These are phyloP conservation scores for Penicillium psychrofluorescens DNA, from an alignment of 495 filamentous ascomycete species.

Conservation along the genomic window DNA sequence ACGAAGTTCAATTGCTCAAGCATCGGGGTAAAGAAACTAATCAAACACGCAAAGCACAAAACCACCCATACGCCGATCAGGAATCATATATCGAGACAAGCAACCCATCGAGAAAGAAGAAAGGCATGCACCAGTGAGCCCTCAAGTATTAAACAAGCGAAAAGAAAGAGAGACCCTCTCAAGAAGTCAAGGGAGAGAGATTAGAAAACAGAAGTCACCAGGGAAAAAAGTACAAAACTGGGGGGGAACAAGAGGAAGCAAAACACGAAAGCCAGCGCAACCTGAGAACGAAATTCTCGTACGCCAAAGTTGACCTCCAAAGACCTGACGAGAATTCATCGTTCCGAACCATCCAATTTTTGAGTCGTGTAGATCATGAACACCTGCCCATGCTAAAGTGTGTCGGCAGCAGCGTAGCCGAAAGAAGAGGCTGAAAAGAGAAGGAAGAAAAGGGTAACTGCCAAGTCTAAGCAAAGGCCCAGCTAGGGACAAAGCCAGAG, in stretches of 20 bases:
- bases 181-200: constrained; percentile 4
- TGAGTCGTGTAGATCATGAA: constrained; percentile 38
- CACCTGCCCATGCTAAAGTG: constrained; percentile 37
- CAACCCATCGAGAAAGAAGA: constrained; percentile 11
- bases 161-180: constrained; percentile 6
- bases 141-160: constrained; percentile 28
- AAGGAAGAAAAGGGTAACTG: constrained; percentile 8
- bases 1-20: constrained; percentile 10
- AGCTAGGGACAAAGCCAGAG: constrained; percentile 2
- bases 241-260: constrained; percentile 8
- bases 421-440: constrained; percentile 14
- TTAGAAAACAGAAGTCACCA: background rate
- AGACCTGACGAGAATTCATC: constrained; percentile 21
- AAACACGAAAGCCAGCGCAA: constrained; percentile 17
- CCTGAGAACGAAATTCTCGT: constrained; percentile 11
- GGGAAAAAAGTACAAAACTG: constrained; percentile 9
- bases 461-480: constrained; percentile 14
- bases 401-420: constrained; percentile 15
- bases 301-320: constrained; percentile 26
- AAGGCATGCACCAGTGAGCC: constrained; percentile 17
- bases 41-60: constrained; percentile 15
- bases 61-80: constrained; percentile 20
- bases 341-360: constrained; percentile 28
- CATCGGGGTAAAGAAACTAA: constrained; percentile 14
- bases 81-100: constrained; percentile 21